These are phyloP conservation scores for Polyporus arcularius DNA, from an alignment of 768 basidiomycete species.

Conservation along the genomic window DNA sequence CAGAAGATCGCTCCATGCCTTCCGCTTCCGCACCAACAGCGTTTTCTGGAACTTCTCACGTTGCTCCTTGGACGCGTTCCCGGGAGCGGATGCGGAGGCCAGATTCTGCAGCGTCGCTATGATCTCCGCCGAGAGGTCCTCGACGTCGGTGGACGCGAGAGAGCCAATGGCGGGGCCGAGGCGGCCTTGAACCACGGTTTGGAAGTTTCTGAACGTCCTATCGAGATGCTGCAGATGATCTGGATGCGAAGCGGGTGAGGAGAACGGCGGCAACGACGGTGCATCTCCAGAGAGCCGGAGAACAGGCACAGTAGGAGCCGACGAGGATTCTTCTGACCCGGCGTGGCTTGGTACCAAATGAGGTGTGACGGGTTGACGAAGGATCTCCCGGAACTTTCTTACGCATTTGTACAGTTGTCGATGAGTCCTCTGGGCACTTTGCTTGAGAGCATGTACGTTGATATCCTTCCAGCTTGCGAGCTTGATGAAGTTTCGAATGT, in stretches of 20 bases:
- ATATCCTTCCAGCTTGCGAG: constrained; percentile 98
- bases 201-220: constrained; percentile 54
- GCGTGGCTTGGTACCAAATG: not conserved
- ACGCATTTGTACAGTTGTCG: constrained; percentile 88
- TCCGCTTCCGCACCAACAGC: constrained; percentile 78
- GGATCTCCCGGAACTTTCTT: constrained; percentile 86
- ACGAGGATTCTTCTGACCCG: not conserved
- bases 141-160: constrained; percentile 44
- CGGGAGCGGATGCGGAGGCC: constrained; percentile 44
- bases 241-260: constrained; percentile 17
- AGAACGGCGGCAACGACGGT: constrained; percentile 3
- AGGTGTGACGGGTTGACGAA: constrained; percentile 65
- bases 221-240: constrained; percentile 50
- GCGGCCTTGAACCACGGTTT: constrained; percentile 41
- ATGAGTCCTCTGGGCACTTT: constrained; percentile 89
- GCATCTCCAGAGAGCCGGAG: not conserved
- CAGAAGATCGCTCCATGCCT: constrained; percentile 87
- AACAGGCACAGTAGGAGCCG: not conserved
- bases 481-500: constrained; percentile 84
- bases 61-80: constrained; percentile 45
- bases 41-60: constrained; percentile 69
- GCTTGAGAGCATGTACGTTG: constrained; percentile 90
- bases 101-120: constrained; percentile 64
- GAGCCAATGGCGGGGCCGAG: constrained; percentile 46
- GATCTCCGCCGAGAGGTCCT: constrained; percentile 61